A percentile compares a stretch with the other conserved stretches of the same genome.
These are phyloP conservation scores for Starmerella stellata DNA, from an alignment of 805 yeast species.

Conservation along the genomic window DNA sequence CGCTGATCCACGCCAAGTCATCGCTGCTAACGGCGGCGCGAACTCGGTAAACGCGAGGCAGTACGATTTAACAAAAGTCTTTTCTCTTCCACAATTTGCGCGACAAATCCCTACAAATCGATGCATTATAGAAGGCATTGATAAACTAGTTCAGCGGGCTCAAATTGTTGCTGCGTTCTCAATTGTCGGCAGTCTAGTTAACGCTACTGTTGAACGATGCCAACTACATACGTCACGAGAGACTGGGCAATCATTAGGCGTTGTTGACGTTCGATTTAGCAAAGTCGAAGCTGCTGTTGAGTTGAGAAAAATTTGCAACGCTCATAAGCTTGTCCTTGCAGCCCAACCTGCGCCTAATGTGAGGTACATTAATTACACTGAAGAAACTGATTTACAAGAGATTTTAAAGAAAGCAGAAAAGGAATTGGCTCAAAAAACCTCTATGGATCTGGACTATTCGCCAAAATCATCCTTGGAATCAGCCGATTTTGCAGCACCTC, in stretches of 20 bases:
- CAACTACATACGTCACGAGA: conserved; percentile 2
- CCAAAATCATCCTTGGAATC: no score
- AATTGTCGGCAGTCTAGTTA: no score
- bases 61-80: neutral
- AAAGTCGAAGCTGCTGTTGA: neutral
- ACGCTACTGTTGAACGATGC: conserved; percentile 4
- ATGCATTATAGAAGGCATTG: conserved; percentile 3
- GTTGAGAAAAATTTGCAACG: neutral
- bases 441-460: no score
- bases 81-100: conserved; percentile 7
- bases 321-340: neutral
- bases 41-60: no score
- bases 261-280: conserved; percentile 6
- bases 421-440: no score
- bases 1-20: neutral
- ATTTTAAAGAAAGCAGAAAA: no score
- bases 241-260: conserved; percentile 12
- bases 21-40: no score
- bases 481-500: no score
- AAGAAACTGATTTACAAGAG: no score
- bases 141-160: conserved; percentile 5
- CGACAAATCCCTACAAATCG: neutral
- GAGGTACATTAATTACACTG: no score
- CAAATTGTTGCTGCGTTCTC: conserved; percentile 3
- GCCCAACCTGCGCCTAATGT: no score